Evolutionary conservation across 2,329 filamentous ascomycete genomes (phyloP).

Genomic region (Alternaria dauci): DNA sequence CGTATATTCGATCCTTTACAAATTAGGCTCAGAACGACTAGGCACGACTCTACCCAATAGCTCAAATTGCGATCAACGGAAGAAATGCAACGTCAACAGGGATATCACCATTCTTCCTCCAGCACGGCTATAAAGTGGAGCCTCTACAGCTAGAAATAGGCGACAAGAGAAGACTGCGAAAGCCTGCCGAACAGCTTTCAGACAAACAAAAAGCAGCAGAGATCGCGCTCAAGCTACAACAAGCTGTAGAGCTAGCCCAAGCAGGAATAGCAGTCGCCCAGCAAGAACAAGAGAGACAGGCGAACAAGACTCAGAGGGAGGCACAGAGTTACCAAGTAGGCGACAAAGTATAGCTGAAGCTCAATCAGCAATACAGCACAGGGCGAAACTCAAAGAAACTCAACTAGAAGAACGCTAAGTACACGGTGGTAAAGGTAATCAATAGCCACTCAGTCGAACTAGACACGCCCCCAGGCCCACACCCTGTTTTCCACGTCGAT

Average conservation of each 20-base stretch:
- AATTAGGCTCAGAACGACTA: neutral
- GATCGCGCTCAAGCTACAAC: neutral
- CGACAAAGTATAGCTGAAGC: neutral
- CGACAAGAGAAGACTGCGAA: neutral
- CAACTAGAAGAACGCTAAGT: too few relatives aligned
- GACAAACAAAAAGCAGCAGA: neutral
- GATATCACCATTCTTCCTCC: neutral
- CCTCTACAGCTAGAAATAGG: neutral
- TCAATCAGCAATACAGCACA: neutral
- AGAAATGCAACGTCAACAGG: neutral
- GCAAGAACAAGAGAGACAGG: neutral
- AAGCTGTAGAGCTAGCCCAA: neutral
- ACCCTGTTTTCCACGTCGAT: too few relatives aligned
- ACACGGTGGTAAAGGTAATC: too few relatives aligned
- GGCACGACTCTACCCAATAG: neutral
- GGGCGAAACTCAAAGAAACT: neutral
- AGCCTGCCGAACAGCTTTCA: neutral
- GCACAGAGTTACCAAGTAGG: neutral
- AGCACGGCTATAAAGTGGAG: neutral
- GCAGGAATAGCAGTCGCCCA: neutral
- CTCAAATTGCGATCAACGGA: neutral
- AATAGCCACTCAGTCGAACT: too few relatives aligned
- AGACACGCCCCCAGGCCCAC: too few relatives aligned
- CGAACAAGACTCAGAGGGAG: neutral
- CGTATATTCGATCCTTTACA: neutral